A percentile compares a stretch with the other conserved stretches of the same genome.
These are phyloP conservation scores for Pichia sp. DNA, from an alignment of 1,139 yeast genomes.

Conservation along the genomic window DNA sequence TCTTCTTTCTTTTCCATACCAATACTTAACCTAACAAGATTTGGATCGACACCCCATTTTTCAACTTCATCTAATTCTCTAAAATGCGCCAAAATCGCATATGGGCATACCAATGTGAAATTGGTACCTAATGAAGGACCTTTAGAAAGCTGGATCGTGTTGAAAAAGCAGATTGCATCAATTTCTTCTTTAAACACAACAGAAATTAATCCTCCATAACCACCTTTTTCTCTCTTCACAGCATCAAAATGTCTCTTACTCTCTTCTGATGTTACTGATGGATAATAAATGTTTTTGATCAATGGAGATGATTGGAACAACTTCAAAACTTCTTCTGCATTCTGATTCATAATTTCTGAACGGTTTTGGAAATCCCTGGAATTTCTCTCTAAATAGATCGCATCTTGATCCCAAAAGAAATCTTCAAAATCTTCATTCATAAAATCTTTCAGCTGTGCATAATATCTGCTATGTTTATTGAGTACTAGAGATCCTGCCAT, in stretches of 20 bases:
- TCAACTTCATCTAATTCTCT: slow-evolving; percentile 75
- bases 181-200: slow-evolving; percentile 59
- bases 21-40: slow-evolving; percentile 74
- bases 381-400: slow-evolving; percentile 83
- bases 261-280: slow-evolving; percentile 36
- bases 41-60: slow-evolving; percentile 77
- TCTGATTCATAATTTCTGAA: slow-evolving; percentile 58
- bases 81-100: slow-evolving; percentile 83
- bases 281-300: slow-evolving; percentile 64
- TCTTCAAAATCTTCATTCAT: slow-evolving; percentile 56
- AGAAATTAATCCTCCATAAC: slow-evolving; percentile 89
- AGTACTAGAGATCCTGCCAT: slow-evolving; percentile 88
- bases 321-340: slow-evolving; percentile 49
- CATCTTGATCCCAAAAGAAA: slow-evolving; percentile 87
- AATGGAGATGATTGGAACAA: slow-evolving; percentile 36
- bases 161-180: slow-evolving; percentile 68
- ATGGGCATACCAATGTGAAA: slow-evolving; percentile 88
- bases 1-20: slow-evolving; percentile 63
- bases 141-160: slow-evolving; percentile 66
- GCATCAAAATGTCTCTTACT: slow-evolving; percentile 62
- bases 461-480: slow-evolving; percentile 56
- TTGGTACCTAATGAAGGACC: slow-evolving; percentile 96
- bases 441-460: slow-evolving; percentile 42
- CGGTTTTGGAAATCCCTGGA: slow-evolving; percentile 79
- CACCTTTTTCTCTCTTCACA: slow-evolving; percentile 62